Conservation (phyloP, 2,329 filamentous ascomycete genomes). For the Sporothrix variecibatus region DNA sequence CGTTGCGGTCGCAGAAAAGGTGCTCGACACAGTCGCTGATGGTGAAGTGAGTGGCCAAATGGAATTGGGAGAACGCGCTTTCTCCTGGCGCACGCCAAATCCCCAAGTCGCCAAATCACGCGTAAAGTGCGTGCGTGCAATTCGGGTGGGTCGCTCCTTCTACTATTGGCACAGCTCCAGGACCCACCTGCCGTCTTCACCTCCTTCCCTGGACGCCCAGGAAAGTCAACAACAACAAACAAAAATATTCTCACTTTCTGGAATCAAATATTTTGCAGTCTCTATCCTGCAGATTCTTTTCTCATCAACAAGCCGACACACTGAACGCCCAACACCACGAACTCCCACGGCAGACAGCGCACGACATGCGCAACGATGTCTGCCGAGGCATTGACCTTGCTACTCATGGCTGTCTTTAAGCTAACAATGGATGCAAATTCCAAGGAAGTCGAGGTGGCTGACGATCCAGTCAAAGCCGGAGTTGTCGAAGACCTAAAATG, state of each 20-base stretch:
- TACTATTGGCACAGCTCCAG: background rate
- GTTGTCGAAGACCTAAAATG: background rate
- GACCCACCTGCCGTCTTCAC: background rate
- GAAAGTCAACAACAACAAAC: background rate
- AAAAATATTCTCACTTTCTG: background rate
- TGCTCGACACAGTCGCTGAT: background rate
- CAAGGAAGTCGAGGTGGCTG: background rate
- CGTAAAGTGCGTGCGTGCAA: constrained; percentile 23
- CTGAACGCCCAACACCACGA: background rate
- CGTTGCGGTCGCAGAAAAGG: background rate
- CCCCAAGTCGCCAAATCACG: constrained; percentile 19
- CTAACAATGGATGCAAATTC: background rate
- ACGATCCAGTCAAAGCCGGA: background rate
- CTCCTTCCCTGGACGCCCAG: background rate
- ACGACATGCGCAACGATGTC: background rate
- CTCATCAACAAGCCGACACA: background rate
- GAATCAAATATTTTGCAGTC: background rate
- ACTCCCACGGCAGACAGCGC: background rate
- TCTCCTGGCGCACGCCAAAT: background rate
- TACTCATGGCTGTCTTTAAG: background rate
- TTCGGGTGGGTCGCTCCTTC: background rate
- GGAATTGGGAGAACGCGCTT: constrained; percentile 6
- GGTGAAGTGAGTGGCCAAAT: background rate
- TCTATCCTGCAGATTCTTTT: too few relatives aligned
- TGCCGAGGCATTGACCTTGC: background rate